These are phyloP conservation scores for Solanum piurae DNA, from an alignment of 257 asterid species.

Conservation along the genomic window DNA sequence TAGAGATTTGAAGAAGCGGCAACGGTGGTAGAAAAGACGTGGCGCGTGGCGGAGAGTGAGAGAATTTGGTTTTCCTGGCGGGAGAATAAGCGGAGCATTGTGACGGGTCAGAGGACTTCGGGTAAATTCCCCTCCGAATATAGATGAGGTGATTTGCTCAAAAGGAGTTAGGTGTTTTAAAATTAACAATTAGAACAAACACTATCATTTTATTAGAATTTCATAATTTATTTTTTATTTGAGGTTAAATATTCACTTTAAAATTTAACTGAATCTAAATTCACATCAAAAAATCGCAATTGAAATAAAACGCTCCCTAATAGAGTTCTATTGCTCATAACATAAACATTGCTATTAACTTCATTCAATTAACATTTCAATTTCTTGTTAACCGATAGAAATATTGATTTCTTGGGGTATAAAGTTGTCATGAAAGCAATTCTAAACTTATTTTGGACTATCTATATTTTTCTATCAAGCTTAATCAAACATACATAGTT, in stretches of 20 bases:
- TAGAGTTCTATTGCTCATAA: not conserved
- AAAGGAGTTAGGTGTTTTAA: not conserved
- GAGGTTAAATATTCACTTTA: too few relatives aligned
- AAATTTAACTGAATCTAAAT: too few relatives aligned
- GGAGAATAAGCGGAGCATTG: conserved; percentile 18
- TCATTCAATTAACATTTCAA: not conserved
- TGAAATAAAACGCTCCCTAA: not conserved
- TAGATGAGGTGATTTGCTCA: not conserved
- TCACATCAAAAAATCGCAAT: too few relatives aligned
- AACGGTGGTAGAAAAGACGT: conserved; percentile 23
- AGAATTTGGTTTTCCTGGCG: conserved; percentile 29
- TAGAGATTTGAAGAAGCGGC: conserved; percentile 41
- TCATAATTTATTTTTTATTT: too few relatives aligned
- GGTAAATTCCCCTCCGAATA: not conserved
- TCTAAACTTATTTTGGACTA: not conserved
- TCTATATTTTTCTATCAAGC: not conserved
- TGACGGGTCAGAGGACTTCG: not conserved
- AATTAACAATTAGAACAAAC: not conserved
- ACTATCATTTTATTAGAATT: too few relatives aligned
- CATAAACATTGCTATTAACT: not conserved
- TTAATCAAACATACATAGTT: not conserved
- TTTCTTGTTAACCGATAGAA: not conserved
- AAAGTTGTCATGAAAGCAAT: not conserved
- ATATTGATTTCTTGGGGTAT: not conserved
- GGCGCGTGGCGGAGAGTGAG: conserved; percentile 12